A percentile compares a stretch with the other conserved stretches of the same genome.
Conservation (phyloP, 2,329 filamentous ascomycete species). For the Fusarium sp. region DNA sequence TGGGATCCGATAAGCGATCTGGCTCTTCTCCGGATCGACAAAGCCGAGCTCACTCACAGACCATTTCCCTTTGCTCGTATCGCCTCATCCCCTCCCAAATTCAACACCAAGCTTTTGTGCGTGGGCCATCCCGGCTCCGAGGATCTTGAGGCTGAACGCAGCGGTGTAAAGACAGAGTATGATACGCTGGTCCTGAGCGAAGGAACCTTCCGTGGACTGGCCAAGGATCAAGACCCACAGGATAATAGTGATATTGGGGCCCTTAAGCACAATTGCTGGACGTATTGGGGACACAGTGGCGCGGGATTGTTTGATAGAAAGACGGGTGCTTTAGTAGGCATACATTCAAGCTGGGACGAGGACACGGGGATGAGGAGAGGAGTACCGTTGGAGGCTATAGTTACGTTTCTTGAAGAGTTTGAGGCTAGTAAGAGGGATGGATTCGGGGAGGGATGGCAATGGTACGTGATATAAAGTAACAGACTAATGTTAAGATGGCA, state of each 20-base stretch:
- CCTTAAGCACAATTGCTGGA: constrained; percentile 66
- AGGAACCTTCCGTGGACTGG: constrained; percentile 55
- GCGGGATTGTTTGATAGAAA: constrained; percentile 57
- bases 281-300: constrained; percentile 67
- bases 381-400: constrained; percentile 57
- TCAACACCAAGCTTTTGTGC: constrained; percentile 45
- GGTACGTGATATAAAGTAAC: constrained; percentile 27
- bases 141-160: constrained; percentile 55
- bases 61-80: constrained; percentile 40
- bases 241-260: constrained; percentile 64
- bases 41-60: constrained; percentile 26
- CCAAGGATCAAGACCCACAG: constrained; percentile 54
- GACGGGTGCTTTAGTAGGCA: constrained; percentile 56
- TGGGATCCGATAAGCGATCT: constrained; percentile 59
- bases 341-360: constrained; percentile 67
- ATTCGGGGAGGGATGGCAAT: constrained; percentile 17
- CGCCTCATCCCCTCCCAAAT: constrained; percentile 25
- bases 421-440: constrained; percentile 11
- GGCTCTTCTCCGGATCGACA: constrained; percentile 56
- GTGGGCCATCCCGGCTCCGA: constrained; percentile 51
- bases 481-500: no score
- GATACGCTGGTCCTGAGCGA: constrained; percentile 59
- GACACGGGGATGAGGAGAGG: constrained; percentile 62
- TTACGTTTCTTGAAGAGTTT: constrained; percentile 50
- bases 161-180: constrained; percentile 55